These are phyloP conservation scores for Colletotrichum tamarilloi DNA, from an alignment of 2,329 filamentous ascomycete genomes.

Conservation along the genomic window DNA sequence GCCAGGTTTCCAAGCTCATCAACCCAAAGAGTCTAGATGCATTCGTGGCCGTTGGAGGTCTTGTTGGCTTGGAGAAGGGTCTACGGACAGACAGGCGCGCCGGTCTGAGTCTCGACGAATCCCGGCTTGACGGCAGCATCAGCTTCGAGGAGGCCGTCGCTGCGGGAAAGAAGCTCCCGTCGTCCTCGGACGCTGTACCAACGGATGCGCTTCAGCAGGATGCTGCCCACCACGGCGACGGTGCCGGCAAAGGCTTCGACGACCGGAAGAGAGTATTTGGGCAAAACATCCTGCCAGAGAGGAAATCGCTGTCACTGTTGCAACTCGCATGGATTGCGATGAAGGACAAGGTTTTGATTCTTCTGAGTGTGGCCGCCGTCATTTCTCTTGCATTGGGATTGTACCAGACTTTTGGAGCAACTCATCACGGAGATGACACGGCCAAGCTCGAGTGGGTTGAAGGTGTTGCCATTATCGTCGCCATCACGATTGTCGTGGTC, in stretches of 20 bases:
- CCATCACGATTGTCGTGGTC: conserved; percentile 79
- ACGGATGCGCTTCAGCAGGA: conserved; percentile 37
- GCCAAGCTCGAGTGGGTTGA: conserved; percentile 82
- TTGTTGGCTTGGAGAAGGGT: conserved; percentile 62
- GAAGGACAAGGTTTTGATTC: conserved; percentile 82
- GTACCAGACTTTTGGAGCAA: conserved; percentile 75
- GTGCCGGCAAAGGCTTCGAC: conserved; percentile 39
- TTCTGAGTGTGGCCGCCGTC: conserved; percentile 76
- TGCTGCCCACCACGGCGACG: conserved; percentile 5
- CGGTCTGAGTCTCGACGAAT: conserved; percentile 64
- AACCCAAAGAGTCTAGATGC: conserved; percentile 60
- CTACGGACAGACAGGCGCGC: conserved; percentile 59
- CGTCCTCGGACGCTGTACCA: conserved; percentile 37
- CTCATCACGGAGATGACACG: conserved; percentile 55
- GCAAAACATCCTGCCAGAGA: conserved; percentile 73
- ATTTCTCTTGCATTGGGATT: conserved; percentile 80
- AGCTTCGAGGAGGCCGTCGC: conserved; percentile 61
- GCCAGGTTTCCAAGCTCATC: conserved; percentile 65
- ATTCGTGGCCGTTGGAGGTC: conserved; percentile 62
- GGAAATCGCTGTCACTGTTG: conserved; percentile 76
- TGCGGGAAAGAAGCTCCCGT: conserved; percentile 47
- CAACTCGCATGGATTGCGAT: conserved; percentile 83
- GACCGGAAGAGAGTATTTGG: conserved; percentile 70
- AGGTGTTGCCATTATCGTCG: conserved; percentile 83
- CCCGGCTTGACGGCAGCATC: conserved; percentile 53